These are phyloP conservation scores for Agaricus blazei DNA, from an alignment of 768 basidiomycete genomes.

Conservation along the genomic window DNA sequence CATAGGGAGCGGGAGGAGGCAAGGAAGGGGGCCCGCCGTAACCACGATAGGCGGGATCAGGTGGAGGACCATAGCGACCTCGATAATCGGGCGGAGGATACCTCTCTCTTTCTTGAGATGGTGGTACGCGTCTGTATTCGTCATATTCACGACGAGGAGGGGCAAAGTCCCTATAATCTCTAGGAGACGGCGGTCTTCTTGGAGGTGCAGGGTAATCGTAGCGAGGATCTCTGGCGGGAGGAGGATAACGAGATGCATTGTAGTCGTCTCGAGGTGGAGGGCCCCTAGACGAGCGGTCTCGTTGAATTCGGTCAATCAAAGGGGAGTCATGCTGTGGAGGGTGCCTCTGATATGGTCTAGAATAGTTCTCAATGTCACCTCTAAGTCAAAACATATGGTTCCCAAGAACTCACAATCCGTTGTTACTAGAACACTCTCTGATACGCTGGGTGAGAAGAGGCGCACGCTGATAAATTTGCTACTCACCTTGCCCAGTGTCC, in stretches of 20 bases:
- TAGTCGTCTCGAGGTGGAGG: slow-evolving; percentile 53
- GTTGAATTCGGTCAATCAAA: slow-evolving; percentile 55
- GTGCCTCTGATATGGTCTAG: slow-evolving; percentile 33
- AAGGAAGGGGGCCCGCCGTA: slow-evolving; percentile 42
- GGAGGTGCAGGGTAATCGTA: slow-evolving; percentile 52
- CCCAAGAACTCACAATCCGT: slow-evolving; percentile 41
- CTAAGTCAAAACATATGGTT: not conserved
- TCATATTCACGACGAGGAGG: slow-evolving; percentile 59
- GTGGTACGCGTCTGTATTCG: slow-evolving; percentile 54
- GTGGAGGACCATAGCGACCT: slow-evolving; percentile 52
- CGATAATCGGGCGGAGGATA: slow-evolving; percentile 51
- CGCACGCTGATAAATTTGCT: not conserved
- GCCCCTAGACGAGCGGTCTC: slow-evolving; percentile 45
- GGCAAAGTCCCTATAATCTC: slow-evolving; percentile 66
- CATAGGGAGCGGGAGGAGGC: slow-evolving; percentile 46
- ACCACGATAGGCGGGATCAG: slow-evolving; percentile 50
- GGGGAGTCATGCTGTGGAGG: slow-evolving; percentile 39
- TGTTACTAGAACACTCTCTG: slow-evolving; percentile 71
- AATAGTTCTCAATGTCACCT: not conserved
- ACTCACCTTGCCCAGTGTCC: slow-evolving; percentile 87
- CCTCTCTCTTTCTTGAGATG: slow-evolving; percentile 42
- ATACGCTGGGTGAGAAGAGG: not conserved
- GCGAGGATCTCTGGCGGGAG: slow-evolving; percentile 44
- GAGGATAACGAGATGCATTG: slow-evolving; percentile 31
- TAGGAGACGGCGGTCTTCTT: slow-evolving; percentile 56